Evolutionary conservation across 805 yeast species (phyloP).

Genomic region (Allodekkera sacchari): DNA sequence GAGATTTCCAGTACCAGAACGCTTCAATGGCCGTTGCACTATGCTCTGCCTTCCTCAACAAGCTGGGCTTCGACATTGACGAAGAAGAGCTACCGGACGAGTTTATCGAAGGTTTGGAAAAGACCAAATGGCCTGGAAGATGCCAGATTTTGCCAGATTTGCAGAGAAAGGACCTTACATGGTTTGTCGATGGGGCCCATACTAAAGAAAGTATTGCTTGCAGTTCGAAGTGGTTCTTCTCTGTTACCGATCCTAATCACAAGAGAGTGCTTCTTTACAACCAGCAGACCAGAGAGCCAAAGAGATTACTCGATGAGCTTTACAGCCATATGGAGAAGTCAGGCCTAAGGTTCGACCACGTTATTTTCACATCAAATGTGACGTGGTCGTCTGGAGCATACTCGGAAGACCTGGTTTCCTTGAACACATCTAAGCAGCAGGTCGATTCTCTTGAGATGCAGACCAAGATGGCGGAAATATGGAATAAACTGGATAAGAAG

Average conservation of each 20-base stretch:
- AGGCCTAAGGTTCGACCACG: slow-evolving; percentile 55
- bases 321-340: slow-evolving; percentile 32
- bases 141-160: slow-evolving; percentile 58
- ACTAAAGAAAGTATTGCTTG: slow-evolving; percentile 79
- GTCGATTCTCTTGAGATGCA: slow-evolving; percentile 81
- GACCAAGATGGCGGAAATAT: slow-evolving; percentile 57
- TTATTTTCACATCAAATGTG: slow-evolving; percentile 80
- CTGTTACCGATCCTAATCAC: slow-evolving; percentile 22
- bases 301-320: slow-evolving; percentile 49
- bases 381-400: slow-evolving; percentile 83
- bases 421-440: slow-evolving; percentile 71
- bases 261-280: slow-evolving; percentile 64
- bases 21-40: slow-evolving; percentile 82
- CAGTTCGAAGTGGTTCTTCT: slow-evolving; percentile 73
- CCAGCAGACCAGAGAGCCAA: slow-evolving; percentile 89
- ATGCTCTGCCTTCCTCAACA: slow-evolving; percentile 49
- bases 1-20: slow-evolving; percentile 75
- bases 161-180: slow-evolving; percentile 40
- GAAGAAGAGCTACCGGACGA: slow-evolving; percentile 34
- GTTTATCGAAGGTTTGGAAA: slow-evolving; percentile 51
- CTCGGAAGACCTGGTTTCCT: slow-evolving; percentile 73
- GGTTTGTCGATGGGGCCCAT: slow-evolving; percentile 95
- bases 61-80: slow-evolving; percentile 34
- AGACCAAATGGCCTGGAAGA: slow-evolving; percentile 90
- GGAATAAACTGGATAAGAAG: slow-evolving; percentile 48